Conservation (phyloP, 2,329 filamentous ascomycete genomes). For the Sphaceloma murrayae region DNA sequence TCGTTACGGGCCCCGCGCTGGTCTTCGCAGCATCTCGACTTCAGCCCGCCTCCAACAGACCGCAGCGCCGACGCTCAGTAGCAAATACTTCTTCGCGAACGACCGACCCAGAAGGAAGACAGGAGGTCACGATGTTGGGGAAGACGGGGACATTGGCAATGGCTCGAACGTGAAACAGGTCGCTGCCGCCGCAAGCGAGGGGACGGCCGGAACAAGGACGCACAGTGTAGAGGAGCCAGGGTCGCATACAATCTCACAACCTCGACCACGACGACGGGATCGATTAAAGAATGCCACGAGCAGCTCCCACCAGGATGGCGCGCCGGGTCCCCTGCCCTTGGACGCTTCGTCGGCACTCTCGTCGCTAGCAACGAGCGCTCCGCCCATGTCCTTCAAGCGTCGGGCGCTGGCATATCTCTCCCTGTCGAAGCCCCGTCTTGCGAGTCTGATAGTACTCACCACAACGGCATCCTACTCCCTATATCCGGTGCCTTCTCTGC, state of each 20-base stretch:
- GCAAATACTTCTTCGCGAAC: slow-evolving; percentile 30
- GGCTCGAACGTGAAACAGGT: no score
- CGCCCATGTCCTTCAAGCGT: slow-evolving; percentile 51
- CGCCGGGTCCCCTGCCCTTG: slow-evolving; percentile 35
- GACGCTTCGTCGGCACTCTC: slow-evolving; percentile 55
- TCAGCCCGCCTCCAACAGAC: slow-evolving; percentile 19
- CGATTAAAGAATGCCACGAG: slow-evolving; percentile 27
- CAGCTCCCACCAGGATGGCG: slow-evolving; percentile 17
- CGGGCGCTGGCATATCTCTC: slow-evolving; percentile 73
- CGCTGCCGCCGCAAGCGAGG: no score
- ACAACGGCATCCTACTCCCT: slow-evolving; percentile 86
- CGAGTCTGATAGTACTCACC: slow-evolving; percentile 80
- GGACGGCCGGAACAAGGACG: no score
- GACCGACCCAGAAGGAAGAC: slow-evolving; percentile 18
- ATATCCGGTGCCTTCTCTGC: slow-evolving; percentile 82
- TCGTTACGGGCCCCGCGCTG: slow-evolving; percentile 19
- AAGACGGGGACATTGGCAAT: slow-evolving; percentile 9
- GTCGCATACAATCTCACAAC: slow-evolving; percentile 21
- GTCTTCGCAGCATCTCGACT: slow-evolving; percentile 21
- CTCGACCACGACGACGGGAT: slow-evolving; percentile 28
- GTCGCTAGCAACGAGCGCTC: slow-evolving; percentile 47
- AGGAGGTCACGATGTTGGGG: background rate
- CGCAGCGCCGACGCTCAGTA: slow-evolving; percentile 23
- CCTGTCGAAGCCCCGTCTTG: slow-evolving; percentile 89
- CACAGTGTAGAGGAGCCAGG: background rate